Base-by-base conservation (phyloP, 352 stramenopile genomes). In the Pythium vanterpoolii region DNA sequence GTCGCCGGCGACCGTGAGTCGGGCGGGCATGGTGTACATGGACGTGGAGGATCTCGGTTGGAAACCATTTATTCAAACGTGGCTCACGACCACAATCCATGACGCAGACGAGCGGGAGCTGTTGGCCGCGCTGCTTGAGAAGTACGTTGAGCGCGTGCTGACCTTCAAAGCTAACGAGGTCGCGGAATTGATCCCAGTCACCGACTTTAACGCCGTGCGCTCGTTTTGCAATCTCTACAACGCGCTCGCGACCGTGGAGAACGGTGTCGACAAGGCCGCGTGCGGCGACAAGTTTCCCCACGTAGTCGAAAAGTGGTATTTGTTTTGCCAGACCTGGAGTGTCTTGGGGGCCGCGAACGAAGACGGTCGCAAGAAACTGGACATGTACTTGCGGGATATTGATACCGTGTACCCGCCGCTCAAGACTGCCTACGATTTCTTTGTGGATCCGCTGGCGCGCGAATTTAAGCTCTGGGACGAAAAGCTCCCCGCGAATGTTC, bases 1-100 rank as follows among this genome's bases (percentile, higher is more conserved):
- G 16, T 98, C 93, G 3, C 95, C 95, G 0, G 95, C 95, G 34
- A 98, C 95, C 3, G 95, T 98, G 10, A 97, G 86, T 42, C 91
- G 95, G 2, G 97, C 95, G 1, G 95, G 95, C 13, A 98, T 98
- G 83, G 96, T 98, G 30, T 98, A 98, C 76, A 98, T 98, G 92
- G 92, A 98, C 60, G 92, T 93, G 0, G 95, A 85, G 27, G 93
- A 88, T 2, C 76, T 98, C 14, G 94, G 95, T 0, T 73, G 94
- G 2, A 83, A 84, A 3, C 77, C 92, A 13, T 60, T 98, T 1
- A 76, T 98, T 0, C 80, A 96, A 47, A 96, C 80, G 23, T 98
- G 95, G 95, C 60, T 98, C 3, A 19, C 60, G 11, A 91, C 76
- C 23, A 88, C 71, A 23, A 92, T 95, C 54, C 21, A 50, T 10